Evolutionary conservation across 2,329 filamentous ascomycete genomes (phyloP).

Genomic region (Aspergillus hortae): DNA sequence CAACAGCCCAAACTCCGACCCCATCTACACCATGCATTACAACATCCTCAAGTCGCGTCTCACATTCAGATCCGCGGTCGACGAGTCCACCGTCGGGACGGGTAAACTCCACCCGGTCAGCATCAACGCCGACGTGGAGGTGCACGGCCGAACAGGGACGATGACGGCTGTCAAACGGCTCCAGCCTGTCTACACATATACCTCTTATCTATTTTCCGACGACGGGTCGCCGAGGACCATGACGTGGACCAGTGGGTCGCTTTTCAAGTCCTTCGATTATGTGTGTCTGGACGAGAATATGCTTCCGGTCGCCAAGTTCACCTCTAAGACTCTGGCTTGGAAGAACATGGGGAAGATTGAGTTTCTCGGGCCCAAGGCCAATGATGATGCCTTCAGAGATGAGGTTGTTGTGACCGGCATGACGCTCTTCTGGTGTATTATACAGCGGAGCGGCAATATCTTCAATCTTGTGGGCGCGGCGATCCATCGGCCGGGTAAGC

Average conservation of each 20-base stretch:
- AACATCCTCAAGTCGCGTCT: slow-evolving; percentile 12
- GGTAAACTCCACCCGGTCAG: slow-evolving; percentile 20
- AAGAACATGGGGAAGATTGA: slow-evolving; percentile 26
- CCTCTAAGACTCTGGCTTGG: slow-evolving; percentile 20
- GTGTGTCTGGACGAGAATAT: slow-evolving; percentile 26
- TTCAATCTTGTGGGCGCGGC: neutral
- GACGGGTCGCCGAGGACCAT: slow-evolving; percentile 19
- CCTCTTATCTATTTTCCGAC: slow-evolving; percentile 20
- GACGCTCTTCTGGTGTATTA: slow-evolving; percentile 27
- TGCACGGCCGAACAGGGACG: slow-evolving; percentile 19
- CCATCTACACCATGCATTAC: slow-evolving; percentile 22
- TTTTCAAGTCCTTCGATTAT: slow-evolving; percentile 30
- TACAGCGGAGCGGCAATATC: neutral
- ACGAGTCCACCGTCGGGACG: slow-evolving; percentile 17
- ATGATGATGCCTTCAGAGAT: slow-evolving; percentile 18
- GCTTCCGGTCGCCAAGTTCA: slow-evolving; percentile 26
- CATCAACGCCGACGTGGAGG: slow-evolving; percentile 26
- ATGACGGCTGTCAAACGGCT: slow-evolving; percentile 25
- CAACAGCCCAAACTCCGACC: slow-evolving; percentile 9
- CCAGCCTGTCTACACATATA: slow-evolving; percentile 25
- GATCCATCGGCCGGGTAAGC: neutral
- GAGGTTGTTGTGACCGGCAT: slow-evolving; percentile 28
- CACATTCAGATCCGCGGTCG: slow-evolving; percentile 14
- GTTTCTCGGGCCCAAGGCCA: slow-evolving; percentile 19
- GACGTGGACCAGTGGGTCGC: slow-evolving; percentile 25